Evolutionary conservation across 208 protist genomes (phyloP).

Genomic region (Trypanosoma melophagium): DNA sequence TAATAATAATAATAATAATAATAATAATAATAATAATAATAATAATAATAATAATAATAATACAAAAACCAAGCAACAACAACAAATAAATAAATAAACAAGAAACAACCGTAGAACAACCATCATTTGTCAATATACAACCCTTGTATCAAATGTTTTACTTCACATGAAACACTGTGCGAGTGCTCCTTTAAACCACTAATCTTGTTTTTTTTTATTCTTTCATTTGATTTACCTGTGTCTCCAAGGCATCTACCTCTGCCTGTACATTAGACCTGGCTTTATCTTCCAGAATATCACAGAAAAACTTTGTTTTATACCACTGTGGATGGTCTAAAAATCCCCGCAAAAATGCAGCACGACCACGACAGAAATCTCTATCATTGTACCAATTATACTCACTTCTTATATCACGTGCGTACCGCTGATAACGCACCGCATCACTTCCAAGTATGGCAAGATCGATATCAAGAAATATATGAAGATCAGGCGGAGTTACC

Average conservation of each 20-base stretch:
- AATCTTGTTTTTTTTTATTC: background rate
- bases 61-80: no score
- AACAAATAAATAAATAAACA: no score
- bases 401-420: conserved; percentile 44
- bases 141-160: no score
- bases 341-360: conserved; percentile 38
- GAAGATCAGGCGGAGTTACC: conserved; percentile 20
- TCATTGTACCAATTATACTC: conserved; percentile 63
- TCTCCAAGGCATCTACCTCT: conserved; percentile 41
- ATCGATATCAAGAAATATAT: conserved; percentile 75
- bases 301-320: conserved; percentile 82
- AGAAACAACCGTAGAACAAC: no score
- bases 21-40: no score
- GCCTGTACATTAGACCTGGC: conserved; percentile 44
- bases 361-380: conserved; percentile 49
- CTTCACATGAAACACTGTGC: no score
- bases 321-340: conserved; percentile 52
- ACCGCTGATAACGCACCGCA: conserved; percentile 30
- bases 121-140: no score
- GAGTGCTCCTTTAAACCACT: no score
- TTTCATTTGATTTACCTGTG: background rate
- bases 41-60: no score
- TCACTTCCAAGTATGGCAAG: conserved; percentile 59
- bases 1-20: no score
- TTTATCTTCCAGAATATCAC: conserved; percentile 42